Conservation (phyloP, 2,329 filamentous ascomycete genomes). For the Scedosporium minutisporum region DNA sequence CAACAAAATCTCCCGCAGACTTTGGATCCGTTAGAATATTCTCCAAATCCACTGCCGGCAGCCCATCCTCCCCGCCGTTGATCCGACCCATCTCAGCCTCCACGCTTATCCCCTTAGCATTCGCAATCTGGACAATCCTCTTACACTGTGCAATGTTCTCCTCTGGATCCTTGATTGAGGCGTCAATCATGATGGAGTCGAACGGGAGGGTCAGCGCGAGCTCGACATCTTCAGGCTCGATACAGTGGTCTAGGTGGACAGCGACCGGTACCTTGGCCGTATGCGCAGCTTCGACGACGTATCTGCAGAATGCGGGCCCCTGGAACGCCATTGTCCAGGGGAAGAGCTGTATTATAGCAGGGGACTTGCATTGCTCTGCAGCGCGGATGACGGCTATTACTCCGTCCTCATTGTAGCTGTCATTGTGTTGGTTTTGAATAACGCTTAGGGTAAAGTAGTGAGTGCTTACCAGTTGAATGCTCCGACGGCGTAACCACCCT, state of each 20-base stretch:
- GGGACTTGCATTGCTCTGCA: conserved; percentile 48
- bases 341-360: conserved; percentile 56
- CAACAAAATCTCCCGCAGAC: conserved; percentile 1
- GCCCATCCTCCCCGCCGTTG: not conserved
- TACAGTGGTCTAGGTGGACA: conserved; percentile 51
- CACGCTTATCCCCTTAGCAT: conserved; percentile 49
- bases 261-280: conserved; percentile 41
- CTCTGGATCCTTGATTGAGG: conserved; percentile 53
- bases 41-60: not conserved
- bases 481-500: conserved; percentile 33
- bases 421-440: not conserved
- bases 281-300: conserved; percentile 36
- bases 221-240: conserved; percentile 17
- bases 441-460: not conserved
- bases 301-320: conserved; percentile 34
- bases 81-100: conserved; percentile 50
- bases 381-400: conserved; percentile 52
- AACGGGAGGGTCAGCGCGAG: conserved; percentile 32
- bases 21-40: not conserved
- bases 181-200: conserved; percentile 59
- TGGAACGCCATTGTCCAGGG: conserved; percentile 56
- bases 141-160: conserved; percentile 50
- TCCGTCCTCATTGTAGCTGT: conserved; percentile 48
- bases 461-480: conserved; percentile 32
- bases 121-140: conserved; percentile 48